phyloP scores from a whole-genome alignment of 1,284 basidiomycete species.

The Filobasidium uniguttulatum region DNA sequence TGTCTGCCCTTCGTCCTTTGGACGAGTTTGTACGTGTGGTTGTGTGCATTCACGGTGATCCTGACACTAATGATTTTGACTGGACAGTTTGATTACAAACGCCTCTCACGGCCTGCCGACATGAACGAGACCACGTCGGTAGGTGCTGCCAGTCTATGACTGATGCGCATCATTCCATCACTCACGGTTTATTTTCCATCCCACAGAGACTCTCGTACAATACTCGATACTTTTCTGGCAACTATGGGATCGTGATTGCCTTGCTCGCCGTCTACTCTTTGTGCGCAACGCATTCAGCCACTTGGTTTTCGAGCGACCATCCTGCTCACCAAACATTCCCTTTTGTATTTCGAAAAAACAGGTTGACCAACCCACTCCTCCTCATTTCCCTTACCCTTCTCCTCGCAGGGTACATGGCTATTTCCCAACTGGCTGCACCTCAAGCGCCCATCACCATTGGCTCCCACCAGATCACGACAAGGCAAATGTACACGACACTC shows the following conservation, averaged over 20 bases:
- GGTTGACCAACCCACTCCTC: slow-evolving; percentile 63
- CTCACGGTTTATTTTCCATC: background rate
- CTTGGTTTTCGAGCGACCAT: no score
- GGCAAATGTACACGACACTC: slow-evolving; percentile 50
- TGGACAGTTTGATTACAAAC: slow-evolving; percentile 62
- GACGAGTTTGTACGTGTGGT: slow-evolving; percentile 45
- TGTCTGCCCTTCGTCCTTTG: slow-evolving; percentile 65
- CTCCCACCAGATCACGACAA: slow-evolving; percentile 40
- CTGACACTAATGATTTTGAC: background rate
- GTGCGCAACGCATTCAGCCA: slow-evolving; percentile 42
- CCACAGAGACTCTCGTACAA: slow-evolving; percentile 80
- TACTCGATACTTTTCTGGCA: slow-evolving; percentile 83
- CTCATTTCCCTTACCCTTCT: slow-evolving; percentile 77
- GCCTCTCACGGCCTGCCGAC: slow-evolving; percentile 59
- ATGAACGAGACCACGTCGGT: slow-evolving; percentile 43
- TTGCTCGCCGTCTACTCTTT: slow-evolving; percentile 78
- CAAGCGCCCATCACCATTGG: slow-evolving; percentile 39
- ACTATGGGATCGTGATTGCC: slow-evolving; percentile 73
- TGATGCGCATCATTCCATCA: slow-evolving; percentile 21
- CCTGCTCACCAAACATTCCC: no score
- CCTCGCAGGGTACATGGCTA: slow-evolving; percentile 75
- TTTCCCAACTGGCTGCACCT: slow-evolving; percentile 59
- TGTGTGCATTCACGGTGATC: slow-evolving; percentile 25
- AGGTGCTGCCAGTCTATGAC: slow-evolving; percentile 18
- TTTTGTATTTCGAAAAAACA: no score